A percentile compares a stretch with the other conserved stretches of the same genome.
phyloP scores from a whole-genome alignment of 768 basidiomycete species.

The Lactarius trivialis region DNA sequence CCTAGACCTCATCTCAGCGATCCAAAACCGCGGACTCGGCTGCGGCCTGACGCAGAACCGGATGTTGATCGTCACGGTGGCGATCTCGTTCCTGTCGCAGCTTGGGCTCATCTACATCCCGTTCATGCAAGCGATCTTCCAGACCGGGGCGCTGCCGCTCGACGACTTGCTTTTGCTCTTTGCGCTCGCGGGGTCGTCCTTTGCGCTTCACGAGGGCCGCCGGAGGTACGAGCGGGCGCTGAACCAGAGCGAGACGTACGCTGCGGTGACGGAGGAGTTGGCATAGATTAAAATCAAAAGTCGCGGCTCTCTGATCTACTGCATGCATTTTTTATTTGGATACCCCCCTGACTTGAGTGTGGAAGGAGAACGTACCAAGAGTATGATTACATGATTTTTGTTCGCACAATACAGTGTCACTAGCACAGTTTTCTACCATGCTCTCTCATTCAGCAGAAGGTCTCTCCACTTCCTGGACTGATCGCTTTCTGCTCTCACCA shows the following conservation, averaged over 20 bases:
- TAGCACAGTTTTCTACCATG: background rate
- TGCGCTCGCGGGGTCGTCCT: constrained; percentile 55
- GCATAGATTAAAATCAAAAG: constrained; percentile 28
- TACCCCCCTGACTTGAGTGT: no score
- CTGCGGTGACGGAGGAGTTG: constrained; percentile 50
- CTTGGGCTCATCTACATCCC: constrained; percentile 86
- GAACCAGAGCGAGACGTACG: constrained; percentile 48
- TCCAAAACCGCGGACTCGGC: constrained; percentile 89
- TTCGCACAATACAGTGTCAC: no score
- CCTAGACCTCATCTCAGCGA: constrained; percentile 90
- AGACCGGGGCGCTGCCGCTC: constrained; percentile 72
- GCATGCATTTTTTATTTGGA: background rate
- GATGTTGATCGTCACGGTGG: constrained; percentile 87
- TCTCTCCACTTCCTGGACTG: background rate
- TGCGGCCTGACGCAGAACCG: constrained; percentile 79
- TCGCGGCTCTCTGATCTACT: background rate
- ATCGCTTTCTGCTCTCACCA: no score
- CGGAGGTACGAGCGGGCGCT: constrained; percentile 67
- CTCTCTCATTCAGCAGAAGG: background rate
- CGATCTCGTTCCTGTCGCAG: constrained; percentile 77
- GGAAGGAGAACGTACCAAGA: no score
- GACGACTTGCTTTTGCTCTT: constrained; percentile 70
- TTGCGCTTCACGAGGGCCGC: constrained; percentile 69
- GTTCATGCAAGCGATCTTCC: constrained; percentile 86
- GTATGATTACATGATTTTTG: no score